phyloP scores from a whole-genome alignment of 108 stramenopile species.

The Chaetoceros tenuissimus region DNA sequence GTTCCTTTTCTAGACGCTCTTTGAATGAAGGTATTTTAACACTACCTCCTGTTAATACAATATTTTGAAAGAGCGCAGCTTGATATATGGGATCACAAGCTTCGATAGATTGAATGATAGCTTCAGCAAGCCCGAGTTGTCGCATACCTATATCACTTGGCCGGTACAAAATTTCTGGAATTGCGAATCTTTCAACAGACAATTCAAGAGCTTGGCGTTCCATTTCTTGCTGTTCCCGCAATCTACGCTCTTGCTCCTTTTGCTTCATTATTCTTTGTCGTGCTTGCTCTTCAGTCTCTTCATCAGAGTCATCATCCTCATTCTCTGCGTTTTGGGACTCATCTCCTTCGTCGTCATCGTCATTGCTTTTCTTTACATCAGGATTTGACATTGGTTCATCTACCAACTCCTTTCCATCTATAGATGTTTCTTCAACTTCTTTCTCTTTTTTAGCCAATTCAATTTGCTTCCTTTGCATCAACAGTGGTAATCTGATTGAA shows the following conservation, averaged over 20 bases:
- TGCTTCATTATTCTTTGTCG: slow-evolving; percentile 45
- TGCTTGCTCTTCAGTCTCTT: slow-evolving; percentile 58
- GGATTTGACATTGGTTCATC: slow-evolving; percentile 38
- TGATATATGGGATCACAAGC: slow-evolving; percentile 59
- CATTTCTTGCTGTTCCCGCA: slow-evolving; percentile 35
- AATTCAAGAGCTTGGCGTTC: slow-evolving; percentile 72
- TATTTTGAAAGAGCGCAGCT: slow-evolving; percentile 71
- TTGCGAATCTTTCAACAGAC: slow-evolving; percentile 84
- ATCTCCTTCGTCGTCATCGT: slow-evolving; percentile 10
- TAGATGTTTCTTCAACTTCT: background rate
- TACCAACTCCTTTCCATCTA: slow-evolving; percentile 4
- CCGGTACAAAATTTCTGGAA: slow-evolving; percentile 90
- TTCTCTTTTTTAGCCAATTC: slow-evolving; percentile 15
- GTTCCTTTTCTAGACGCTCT: slow-evolving; percentile 57
- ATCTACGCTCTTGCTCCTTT: slow-evolving; percentile 55
- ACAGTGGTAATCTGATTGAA: slow-evolving; percentile 41
- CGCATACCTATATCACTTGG: slow-evolving; percentile 87
- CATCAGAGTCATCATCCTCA: slow-evolving; percentile 45
- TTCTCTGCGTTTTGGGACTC: slow-evolving; percentile 18
- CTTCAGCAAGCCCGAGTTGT: slow-evolving; percentile 74
- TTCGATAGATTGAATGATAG: slow-evolving; percentile 69
- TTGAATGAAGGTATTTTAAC: slow-evolving; percentile 65
- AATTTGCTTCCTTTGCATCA: slow-evolving; percentile 27
- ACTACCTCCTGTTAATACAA: slow-evolving; percentile 81
- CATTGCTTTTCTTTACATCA: slow-evolving; percentile 6